Evolutionary conservation across 176 grass and related monocot genomes (phyloP).

Genomic region (Puccinellia tenuiflora): DNA sequence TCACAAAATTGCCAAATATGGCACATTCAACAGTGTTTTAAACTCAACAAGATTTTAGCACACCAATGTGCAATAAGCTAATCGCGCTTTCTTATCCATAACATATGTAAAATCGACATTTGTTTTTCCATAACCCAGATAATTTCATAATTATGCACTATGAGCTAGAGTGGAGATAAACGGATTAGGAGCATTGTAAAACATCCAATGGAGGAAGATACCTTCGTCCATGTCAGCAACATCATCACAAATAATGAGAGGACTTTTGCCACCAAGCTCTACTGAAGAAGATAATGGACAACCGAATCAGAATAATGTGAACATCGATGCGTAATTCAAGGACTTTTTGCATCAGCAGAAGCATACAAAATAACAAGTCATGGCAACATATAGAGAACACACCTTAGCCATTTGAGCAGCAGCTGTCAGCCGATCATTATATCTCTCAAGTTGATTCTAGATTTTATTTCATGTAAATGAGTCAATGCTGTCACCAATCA

Average conservation of each 20-base stretch:
- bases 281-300: slow-evolving; percentile 28
- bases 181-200: neutral
- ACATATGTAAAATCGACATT: neutral
- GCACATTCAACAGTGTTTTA: slow-evolving; percentile 65
- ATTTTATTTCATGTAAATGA: neutral
- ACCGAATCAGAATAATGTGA: neutral
- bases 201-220: slow-evolving; percentile 29
- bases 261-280: slow-evolving; percentile 86
- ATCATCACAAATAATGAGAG: slow-evolving; percentile 84
- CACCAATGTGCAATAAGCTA: neutral
- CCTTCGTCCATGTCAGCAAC: slow-evolving; percentile 67
- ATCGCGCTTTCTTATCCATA: neutral
- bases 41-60: slow-evolving; percentile 2
- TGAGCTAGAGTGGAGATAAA: neutral
- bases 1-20: slow-evolving; percentile 60
- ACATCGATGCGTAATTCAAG: neutral
- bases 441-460: neutral
- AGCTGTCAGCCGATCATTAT: slow-evolving; percentile 27
- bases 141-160: neutral
- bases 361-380: neutral
- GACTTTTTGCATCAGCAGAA: neutral
- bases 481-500: neutral
- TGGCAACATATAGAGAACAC: slow-evolving; percentile 21
- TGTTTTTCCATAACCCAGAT: neutral
- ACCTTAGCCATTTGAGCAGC: slow-evolving; percentile 80